phyloP scores from a whole-genome alignment of 1,139 yeast genomes.

The Nakaseomyces delphensis region DNA sequence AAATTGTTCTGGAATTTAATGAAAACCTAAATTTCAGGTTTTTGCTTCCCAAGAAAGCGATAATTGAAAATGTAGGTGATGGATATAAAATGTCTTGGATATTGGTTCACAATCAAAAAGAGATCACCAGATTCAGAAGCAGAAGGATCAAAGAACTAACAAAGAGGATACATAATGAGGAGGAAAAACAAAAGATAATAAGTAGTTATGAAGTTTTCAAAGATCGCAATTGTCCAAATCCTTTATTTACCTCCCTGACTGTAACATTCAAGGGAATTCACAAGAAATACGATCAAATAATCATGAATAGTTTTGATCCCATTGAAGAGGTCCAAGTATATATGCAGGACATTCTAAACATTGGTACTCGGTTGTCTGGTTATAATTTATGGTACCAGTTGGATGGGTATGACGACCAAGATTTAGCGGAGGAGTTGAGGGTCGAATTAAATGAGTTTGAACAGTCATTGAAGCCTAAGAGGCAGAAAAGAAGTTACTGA shows the following conservation, averaged over 20 bases:
- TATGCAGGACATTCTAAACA: slow-evolving; percentile 54
- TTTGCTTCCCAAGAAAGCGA: slow-evolving; percentile 63
- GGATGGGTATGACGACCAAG: slow-evolving; percentile 68
- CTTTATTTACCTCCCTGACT: slow-evolving; percentile 54
- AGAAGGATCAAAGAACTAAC: slow-evolving; percentile 19
- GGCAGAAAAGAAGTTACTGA: slow-evolving; percentile 22
- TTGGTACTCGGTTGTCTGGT: slow-evolving; percentile 54
- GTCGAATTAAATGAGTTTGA: slow-evolving; percentile 33
- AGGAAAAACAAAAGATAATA: slow-evolving; percentile 13
- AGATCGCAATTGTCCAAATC: slow-evolving; percentile 33
- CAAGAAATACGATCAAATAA: slow-evolving; percentile 54
- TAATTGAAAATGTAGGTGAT: slow-evolving; percentile 45
- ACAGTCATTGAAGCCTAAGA: slow-evolving; percentile 33
- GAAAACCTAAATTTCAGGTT: slow-evolving; percentile 75
- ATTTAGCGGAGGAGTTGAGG: slow-evolving; percentile 33
- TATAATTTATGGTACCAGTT: slow-evolving; percentile 77
- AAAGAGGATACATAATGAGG: slow-evolving; percentile 11
- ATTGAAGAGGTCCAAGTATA: slow-evolving; percentile 45
- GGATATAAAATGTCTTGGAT: slow-evolving; percentile 28
- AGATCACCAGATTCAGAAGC: slow-evolving; percentile 21
- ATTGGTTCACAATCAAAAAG: slow-evolving; percentile 26
- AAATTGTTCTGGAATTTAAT: slow-evolving; percentile 72
- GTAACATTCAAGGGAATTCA: slow-evolving; percentile 59
- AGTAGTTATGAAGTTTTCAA: slow-evolving; percentile 14
- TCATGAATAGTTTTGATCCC: slow-evolving; percentile 58